Evolutionary conservation across 2,329 filamentous ascomycete genomes (phyloP), one percentile per base, ranked within the genome.

Genomic region (Pyrenochaeta sp.): DNA sequence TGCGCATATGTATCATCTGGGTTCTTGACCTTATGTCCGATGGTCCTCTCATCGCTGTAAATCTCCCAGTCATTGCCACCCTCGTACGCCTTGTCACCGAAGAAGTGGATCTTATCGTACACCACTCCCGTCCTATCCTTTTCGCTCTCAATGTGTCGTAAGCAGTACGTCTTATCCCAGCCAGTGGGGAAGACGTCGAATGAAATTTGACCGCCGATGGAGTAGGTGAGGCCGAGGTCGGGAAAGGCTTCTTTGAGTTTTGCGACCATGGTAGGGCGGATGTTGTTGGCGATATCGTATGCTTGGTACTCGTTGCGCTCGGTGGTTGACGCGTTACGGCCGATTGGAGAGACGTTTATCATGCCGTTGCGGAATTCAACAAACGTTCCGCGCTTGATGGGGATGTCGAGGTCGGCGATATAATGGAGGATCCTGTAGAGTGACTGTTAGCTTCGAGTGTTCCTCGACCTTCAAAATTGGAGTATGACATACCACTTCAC

Each of bases 81-180:
- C 77, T 89, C 80, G 75, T 88, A 89, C 27, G 91, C 91, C 89
- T 98, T 99, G 85, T 99, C 95, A 66, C 95, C 95, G 73, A 98
- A 99, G 86, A 98, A 98, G 84, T 98, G 95, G 69, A 98, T 90
- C 44, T 87, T 94, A 68, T 88, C 91, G 84, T 94, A 98, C 25
- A 88, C 81, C 63, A 96, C 83, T 62, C 90, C 89, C 72, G 87
- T 89, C 77, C 78, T 66, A 19, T 79, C 76, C 71, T 90, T 89
- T 78, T 97, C 93, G 64, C 85, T 85, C 81, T 95, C 92, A 61
- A 98, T 83, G 80, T 97, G 93, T 70, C 87, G 84, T 67, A 98
- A 84, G 82, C 93, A 97, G 85, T 97, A 99, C 9, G 92, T 97
- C 88, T 98, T 99, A 83, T 99, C 95, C 95, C 95, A 99, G 74